Percentiles rank a stretch among this genome's conserved stretches.
phyloP scores from a whole-genome alignment of 805 yeast genomes.

The Saturnispora bothae region DNA sequence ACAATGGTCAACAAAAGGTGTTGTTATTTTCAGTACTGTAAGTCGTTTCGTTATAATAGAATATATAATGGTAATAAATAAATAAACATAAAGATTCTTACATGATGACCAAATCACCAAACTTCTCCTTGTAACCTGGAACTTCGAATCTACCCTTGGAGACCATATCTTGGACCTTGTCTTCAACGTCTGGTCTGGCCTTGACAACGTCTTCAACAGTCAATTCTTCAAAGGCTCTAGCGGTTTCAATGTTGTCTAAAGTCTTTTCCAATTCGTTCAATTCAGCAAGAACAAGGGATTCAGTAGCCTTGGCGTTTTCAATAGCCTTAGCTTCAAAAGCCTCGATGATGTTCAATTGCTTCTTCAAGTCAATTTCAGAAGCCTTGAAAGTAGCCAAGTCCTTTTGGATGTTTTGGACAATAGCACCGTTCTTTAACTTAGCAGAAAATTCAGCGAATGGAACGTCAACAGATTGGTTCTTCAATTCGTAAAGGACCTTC shows the following conservation, averaged over 20 bases:
- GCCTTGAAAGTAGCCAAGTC: constrained; percentile 73
- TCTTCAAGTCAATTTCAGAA: constrained; percentile 72
- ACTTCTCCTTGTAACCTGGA: constrained; percentile 97
- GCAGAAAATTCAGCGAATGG: constrained; percentile 77
- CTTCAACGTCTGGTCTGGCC: constrained; percentile 97
- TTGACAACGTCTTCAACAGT: constrained; percentile 89
- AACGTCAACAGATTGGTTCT: constrained; percentile 62
- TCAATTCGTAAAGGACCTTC: constrained; percentile 61
- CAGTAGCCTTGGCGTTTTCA: constrained; percentile 91
- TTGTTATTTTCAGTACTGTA: constrained; percentile 1
- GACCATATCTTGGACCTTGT: constrained; percentile 90
- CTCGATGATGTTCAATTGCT: constrained; percentile 85
- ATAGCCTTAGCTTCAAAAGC: constrained; percentile 92
- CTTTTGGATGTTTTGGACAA: constrained; percentile 71
- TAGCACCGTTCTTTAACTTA: constrained; percentile 67
- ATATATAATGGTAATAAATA: constrained; percentile 7
- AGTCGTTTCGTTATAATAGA: constrained; percentile 1
- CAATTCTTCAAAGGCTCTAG: constrained; percentile 96
- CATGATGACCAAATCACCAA: constrained; percentile 95
- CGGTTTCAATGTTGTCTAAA: constrained; percentile 85
- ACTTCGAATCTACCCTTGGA: constrained; percentile 96
- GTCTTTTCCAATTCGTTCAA: constrained; percentile 78
- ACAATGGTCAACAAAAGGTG: no score
- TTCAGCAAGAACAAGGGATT: constrained; percentile 78
- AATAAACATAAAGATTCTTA: constrained; percentile 22